Percentiles rank a stretch among this genome's conserved stretches.
phyloP scores from a whole-genome alignment of 306 rosid species.

The Vigna angularis region DNA sequence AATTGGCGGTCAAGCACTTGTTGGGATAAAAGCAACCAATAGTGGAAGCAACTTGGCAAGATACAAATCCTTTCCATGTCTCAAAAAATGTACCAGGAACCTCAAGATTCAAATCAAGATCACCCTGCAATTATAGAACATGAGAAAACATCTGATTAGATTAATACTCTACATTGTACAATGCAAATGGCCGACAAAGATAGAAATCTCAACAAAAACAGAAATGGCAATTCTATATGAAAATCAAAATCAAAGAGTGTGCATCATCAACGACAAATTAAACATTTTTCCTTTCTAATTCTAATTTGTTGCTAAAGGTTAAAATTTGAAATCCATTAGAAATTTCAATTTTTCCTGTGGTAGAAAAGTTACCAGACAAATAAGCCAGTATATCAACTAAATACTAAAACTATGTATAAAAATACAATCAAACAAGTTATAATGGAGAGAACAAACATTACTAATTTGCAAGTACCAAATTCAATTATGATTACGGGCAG shows the following conservation, averaged over 20 bases:
- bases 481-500: not conserved
- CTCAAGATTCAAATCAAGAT: slow-evolving; percentile 60
- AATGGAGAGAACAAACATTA: not conserved
- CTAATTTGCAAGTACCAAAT: not conserved
- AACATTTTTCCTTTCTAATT: not conserved
- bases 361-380: not conserved
- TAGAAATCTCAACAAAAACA: not conserved
- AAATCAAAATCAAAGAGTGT: not conserved
- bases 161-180: not conserved
- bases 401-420: not conserved
- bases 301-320: not conserved
- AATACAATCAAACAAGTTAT: slow-evolving; percentile 2
- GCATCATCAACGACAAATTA: not conserved
- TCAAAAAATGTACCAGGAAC: slow-evolving; percentile 51
- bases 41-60: slow-evolving; percentile 79
- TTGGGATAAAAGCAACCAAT: slow-evolving; percentile 76
- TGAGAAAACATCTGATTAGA: not conserved
- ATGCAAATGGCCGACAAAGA: not conserved
- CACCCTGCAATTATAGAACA: slow-evolving; percentile 55
- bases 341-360: not conserved
- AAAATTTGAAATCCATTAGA: slow-evolving; percentile 11
- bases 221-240: not conserved
- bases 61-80: slow-evolving; percentile 81
- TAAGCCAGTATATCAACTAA: slow-evolving; percentile 2
- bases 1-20: slow-evolving; percentile 91